Conservation (phyloP, 2,329 filamentous ascomycete genomes). For the Lasiodiplodia hormozganensis region DNA sequence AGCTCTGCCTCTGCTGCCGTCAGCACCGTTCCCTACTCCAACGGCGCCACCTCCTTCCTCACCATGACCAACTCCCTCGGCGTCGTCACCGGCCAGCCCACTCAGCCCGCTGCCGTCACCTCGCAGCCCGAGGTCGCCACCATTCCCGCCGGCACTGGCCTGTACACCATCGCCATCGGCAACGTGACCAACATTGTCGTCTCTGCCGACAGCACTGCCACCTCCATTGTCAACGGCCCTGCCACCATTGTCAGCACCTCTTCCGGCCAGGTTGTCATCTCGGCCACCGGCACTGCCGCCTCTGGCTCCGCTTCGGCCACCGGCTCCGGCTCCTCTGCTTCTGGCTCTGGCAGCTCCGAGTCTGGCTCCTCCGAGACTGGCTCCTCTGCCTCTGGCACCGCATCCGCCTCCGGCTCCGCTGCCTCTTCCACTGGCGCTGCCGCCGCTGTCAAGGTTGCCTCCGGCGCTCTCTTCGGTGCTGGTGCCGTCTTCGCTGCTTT, state of each 20-base stretch:
- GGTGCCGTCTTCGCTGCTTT: slow-evolving; percentile 29
- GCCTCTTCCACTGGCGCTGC: slow-evolving; percentile 29
- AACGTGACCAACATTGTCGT: slow-evolving; percentile 40
- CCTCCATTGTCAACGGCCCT: slow-evolving; percentile 39
- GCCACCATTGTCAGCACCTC: slow-evolving; percentile 28
- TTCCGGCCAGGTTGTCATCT: slow-evolving; percentile 13
- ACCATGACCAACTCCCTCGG: slow-evolving; percentile 44
- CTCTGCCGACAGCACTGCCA: slow-evolving; percentile 41
- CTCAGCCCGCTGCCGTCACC: slow-evolving; percentile 36
- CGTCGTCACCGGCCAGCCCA: slow-evolving; percentile 44
- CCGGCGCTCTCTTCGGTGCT: slow-evolving; percentile 30
- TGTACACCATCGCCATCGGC: slow-evolving; percentile 43
- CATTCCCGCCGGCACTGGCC: slow-evolving; percentile 45
- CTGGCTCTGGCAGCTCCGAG: slow-evolving; percentile 25
- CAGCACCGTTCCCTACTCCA: slow-evolving; percentile 30
- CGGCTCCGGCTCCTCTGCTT: slow-evolving; percentile 26
- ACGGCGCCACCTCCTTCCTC: slow-evolving; percentile 41
- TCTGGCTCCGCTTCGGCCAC: slow-evolving; percentile 27
- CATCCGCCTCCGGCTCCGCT: slow-evolving; percentile 27
- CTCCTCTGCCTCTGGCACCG: slow-evolving; percentile 29
- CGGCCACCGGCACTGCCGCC: slow-evolving; percentile 13
- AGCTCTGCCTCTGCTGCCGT: not conserved
- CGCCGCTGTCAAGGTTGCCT: slow-evolving; percentile 28
- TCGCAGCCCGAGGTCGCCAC: slow-evolving; percentile 37
- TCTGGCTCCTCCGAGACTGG: slow-evolving; percentile 9